A percentile compares a stretch with the other conserved stretches of the same genome.
Evolutionary conservation across 306 rosid genomes (phyloP).

Genomic region (Gastrolobium bilobum): DNA sequence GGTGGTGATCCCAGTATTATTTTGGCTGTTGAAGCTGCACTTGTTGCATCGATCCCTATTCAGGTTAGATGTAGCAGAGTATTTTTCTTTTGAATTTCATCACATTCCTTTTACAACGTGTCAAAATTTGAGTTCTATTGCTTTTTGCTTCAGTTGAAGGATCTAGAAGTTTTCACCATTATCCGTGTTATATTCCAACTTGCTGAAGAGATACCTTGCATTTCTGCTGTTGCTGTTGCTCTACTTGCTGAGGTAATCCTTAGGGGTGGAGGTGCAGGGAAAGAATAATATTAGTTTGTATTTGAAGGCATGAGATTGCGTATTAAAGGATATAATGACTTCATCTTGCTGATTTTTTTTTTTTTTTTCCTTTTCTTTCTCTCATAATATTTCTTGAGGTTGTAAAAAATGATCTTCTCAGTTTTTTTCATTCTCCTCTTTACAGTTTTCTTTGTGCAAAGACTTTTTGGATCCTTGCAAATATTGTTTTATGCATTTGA

Average conservation of each 20-base stretch:
- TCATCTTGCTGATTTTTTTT: background rate
- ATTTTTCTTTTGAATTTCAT: constrained; percentile 11
- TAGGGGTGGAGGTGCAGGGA: background rate
- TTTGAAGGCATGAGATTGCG: background rate
- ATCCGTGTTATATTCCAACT: constrained; percentile 96
- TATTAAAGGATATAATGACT: constrained; percentile 4
- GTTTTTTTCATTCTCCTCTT: background rate
- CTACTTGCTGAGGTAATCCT: constrained; percentile 86
- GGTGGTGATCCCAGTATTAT: constrained; percentile 98
- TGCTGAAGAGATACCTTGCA: constrained; percentile 97
- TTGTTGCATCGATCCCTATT: constrained; percentile 96
- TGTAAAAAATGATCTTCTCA: background rate
- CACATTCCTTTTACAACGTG: constrained; percentile 23
- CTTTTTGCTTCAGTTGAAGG: constrained; percentile 82
- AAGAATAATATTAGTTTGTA: background rate
- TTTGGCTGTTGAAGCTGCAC: constrained; percentile 95
- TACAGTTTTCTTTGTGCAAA: background rate
- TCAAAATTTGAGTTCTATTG: constrained; percentile 20
- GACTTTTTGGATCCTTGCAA: background rate
- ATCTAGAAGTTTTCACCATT: constrained; percentile 91
- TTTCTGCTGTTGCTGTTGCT: constrained; percentile 98
- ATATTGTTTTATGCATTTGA: constrained; percentile 21
- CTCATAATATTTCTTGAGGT: background rate
- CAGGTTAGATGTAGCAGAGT: constrained; percentile 64
- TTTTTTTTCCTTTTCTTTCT: background rate